Percentiles rank a stretch among this genome's conserved stretches.
Evolutionary conservation across 257 asterid species (phyloP).

Genomic region (Capsicum rhomboideum): DNA sequence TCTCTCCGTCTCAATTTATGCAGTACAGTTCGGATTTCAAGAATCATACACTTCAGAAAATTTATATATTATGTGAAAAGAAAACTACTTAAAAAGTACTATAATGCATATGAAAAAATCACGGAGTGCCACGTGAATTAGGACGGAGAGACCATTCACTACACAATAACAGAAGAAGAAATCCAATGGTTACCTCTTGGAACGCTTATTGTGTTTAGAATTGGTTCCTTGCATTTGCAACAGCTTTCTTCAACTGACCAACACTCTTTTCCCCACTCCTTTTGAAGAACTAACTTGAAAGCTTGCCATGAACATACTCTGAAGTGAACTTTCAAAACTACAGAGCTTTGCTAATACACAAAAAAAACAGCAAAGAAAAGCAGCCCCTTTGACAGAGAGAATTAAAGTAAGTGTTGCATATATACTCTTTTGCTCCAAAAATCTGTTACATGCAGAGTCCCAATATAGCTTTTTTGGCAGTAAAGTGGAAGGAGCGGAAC

Average conservation of each 20-base stretch:
- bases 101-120: not conserved
- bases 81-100: not conserved
- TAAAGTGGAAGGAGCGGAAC: not conserved
- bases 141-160: not conserved
- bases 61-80: too few species aligned
- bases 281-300: not conserved
- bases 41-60: not conserved
- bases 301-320: not conserved
- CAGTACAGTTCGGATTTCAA: not conserved
- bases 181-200: constrained; percentile 45
- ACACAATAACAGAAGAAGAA: not conserved
- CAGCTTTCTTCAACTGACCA: constrained; percentile 30
- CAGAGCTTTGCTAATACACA: not conserved
- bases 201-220: constrained; percentile 50
- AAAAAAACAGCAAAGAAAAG: not conserved
- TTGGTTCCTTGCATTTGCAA: constrained; percentile 14
- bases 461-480: not conserved
- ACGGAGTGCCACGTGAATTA: not conserved
- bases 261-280: constrained; percentile 55
- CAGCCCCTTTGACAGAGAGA: not conserved
- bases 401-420: not conserved
- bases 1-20: not conserved
- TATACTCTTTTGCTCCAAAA: not conserved
- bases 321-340: not conserved
- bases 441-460: not conserved